phyloP scores from a whole-genome alignment of 345 rosid species.

The Aquilaria sinensis region DNA sequence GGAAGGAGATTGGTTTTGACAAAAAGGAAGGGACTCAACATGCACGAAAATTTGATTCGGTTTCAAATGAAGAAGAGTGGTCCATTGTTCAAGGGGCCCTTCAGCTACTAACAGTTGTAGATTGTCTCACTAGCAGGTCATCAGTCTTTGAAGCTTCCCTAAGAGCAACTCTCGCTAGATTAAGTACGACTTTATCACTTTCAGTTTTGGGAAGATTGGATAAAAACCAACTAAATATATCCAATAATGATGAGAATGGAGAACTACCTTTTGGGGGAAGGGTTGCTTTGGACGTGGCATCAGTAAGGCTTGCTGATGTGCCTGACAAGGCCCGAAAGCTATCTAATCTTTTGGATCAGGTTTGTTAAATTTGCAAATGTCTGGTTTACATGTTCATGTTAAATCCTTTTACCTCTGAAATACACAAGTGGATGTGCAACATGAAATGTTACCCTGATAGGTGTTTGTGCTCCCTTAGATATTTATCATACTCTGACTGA shows the following conservation, averaged over 20 bases:
- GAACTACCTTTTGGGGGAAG: slow-evolving; percentile 58
- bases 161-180: slow-evolving; percentile 88
- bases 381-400: too few species aligned
- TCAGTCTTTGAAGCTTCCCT: slow-evolving; percentile 92
- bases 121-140: slow-evolving; percentile 89
- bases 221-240: slow-evolving; percentile 52
- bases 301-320: slow-evolving; percentile 71
- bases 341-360: slow-evolving; percentile 88
- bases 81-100: slow-evolving; percentile 95
- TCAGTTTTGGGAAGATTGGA: slow-evolving; percentile 67
- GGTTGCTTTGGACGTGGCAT: slow-evolving; percentile 89
- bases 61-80: slow-evolving; percentile 97
- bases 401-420: too few species aligned
- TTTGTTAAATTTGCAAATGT: slow-evolving; percentile 12
- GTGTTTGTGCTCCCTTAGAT: too few species aligned
- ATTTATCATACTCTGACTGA: too few species aligned
- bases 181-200: slow-evolving; percentile 79
- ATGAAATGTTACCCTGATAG: too few species aligned
- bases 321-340: slow-evolving; percentile 87
- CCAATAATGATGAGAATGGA: slow-evolving; percentile 39
- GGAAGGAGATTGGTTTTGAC: slow-evolving; percentile 47
- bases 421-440: too few species aligned
- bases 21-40: slow-evolving; percentile 63
- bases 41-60: slow-evolving; percentile 53
- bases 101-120: slow-evolving; percentile 94